These are phyloP conservation scores for Panicum miliaceum DNA, from an alignment of 176 grass and related monocot genomes.

Conservation along the genomic window DNA sequence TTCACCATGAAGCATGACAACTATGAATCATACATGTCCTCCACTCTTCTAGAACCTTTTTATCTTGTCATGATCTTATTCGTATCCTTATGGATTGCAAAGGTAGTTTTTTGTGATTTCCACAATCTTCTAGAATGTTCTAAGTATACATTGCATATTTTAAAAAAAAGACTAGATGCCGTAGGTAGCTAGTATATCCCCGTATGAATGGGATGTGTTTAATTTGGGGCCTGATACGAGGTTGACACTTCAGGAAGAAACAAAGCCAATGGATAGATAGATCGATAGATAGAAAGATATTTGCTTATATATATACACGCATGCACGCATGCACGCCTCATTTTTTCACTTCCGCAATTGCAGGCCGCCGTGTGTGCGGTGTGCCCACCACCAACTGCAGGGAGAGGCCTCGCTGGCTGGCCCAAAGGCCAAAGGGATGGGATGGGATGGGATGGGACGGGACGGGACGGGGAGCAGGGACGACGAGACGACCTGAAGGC, in stretches of 20 bases:
- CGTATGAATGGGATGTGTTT: background rate
- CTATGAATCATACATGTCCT: too few species aligned
- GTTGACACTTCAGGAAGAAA: background rate
- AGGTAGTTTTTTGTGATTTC: too few species aligned
- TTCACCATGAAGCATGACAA: too few species aligned
- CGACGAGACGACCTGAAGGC: conserved; percentile 34
- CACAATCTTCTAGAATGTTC: too few species aligned
- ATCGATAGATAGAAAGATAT: too few species aligned
- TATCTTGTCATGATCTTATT: too few species aligned
- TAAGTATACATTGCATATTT: too few species aligned
- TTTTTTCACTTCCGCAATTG: background rate
- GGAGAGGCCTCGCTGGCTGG: too few species aligned
- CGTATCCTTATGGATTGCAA: too few species aligned
- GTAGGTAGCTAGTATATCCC: background rate
- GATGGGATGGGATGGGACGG: background rate
- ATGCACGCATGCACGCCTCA: background rate
- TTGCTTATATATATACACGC: background rate
- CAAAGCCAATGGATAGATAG: background rate
- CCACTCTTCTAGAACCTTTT: too few species aligned
- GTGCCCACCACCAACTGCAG: conserved; percentile 17
- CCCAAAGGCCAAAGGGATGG: too few species aligned
- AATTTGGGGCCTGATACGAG: conserved; percentile 10
- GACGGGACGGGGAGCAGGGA: background rate
- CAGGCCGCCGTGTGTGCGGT: background rate
- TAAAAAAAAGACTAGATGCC: too few species aligned